Base-by-base conservation (phyloP, 1,284 basidiomycete species). In the Rhizoctonia solani region DNA sequence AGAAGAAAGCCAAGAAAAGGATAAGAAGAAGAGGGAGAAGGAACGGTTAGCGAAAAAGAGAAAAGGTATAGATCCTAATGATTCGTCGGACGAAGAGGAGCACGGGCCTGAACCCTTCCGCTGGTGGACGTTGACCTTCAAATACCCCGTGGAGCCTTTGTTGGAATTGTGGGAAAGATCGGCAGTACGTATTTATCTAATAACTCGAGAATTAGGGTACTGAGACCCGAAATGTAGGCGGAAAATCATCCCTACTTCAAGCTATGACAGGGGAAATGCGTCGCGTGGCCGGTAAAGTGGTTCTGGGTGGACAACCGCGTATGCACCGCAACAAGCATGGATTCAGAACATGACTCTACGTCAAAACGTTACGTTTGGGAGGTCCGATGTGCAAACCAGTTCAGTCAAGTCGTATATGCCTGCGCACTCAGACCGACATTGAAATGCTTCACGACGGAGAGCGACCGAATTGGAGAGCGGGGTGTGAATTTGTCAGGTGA, bases 271-370 rank as follows among this genome's bases (percentile, higher is more conserved):
- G 83, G 41, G 79, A 81, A 68, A 80, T 80, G 79, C 71, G 77
- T 41, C 71, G 76, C 19, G 77, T 75, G 5, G 71, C 73, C 19
- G 79, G 79, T 32, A 76, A 75, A 41, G 77, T 80, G 46, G 73
- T 72, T 1, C 78, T 79, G 67, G 74, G 75, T 9, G 79, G 82
- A 74, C 78, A 1, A 81, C 81, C 1, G 77, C 82, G 0, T 79
- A 83, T 49, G 80, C 79, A 54, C 76, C 78, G 19, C 83, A 84
- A 71, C 78, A 79, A 1, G 81, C 82, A 3, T 84, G 82, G 80
- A 80, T 83, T 72, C 79, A 80, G 74, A 76, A 79, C 71, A 46
- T 56, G 44, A 79, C 80, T 0, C 76, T 81, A 21, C 75, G 77
- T 63, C 27, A 58, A 42, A 76, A 77, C 71, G 75, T 77, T 59